phyloP scores from a whole-genome alignment of 306 rosid species.

The Quercus ilex region DNA sequence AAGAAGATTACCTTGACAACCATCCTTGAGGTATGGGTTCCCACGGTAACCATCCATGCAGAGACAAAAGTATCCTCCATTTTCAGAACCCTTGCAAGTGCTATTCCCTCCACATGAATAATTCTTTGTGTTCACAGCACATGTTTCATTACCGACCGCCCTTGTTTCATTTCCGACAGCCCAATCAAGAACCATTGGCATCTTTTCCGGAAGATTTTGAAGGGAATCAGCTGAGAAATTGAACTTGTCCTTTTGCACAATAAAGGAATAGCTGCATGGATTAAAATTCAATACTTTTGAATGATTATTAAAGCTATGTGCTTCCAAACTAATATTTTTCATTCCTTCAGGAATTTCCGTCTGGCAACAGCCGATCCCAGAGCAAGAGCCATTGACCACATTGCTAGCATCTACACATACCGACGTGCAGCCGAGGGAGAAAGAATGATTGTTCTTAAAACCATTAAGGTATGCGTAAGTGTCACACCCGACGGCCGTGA shows the following conservation, averaged over 20 bases:
- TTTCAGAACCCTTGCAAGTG: too few relatives aligned
- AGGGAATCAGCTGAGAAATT: background rate
- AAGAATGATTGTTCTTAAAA: too few relatives aligned
- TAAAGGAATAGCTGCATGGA: constrained; percentile 8
- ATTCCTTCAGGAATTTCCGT: background rate
- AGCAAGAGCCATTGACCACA: background rate
- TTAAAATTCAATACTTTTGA: background rate
- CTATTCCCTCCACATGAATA: too few relatives aligned
- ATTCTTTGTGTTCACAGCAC: too few relatives aligned
- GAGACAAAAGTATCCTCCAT: too few relatives aligned
- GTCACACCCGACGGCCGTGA: too few relatives aligned
- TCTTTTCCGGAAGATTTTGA: background rate
- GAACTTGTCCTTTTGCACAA: background rate
- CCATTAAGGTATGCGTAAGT: too few relatives aligned
- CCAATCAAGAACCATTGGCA: constrained; percentile 15
- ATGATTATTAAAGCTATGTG: background rate
- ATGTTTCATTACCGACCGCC: too few relatives aligned
- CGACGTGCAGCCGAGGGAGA: background rate
- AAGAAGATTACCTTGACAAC: too few relatives aligned
- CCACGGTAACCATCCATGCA: too few relatives aligned
- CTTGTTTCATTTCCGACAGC: background rate
- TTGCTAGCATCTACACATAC: background rate
- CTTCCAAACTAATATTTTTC: background rate
- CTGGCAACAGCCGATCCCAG: constrained; percentile 15
- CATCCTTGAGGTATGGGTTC: too few relatives aligned